phyloP scores from a whole-genome alignment of 352 stramenopile species.

The Pythium apleroticum region DNA sequence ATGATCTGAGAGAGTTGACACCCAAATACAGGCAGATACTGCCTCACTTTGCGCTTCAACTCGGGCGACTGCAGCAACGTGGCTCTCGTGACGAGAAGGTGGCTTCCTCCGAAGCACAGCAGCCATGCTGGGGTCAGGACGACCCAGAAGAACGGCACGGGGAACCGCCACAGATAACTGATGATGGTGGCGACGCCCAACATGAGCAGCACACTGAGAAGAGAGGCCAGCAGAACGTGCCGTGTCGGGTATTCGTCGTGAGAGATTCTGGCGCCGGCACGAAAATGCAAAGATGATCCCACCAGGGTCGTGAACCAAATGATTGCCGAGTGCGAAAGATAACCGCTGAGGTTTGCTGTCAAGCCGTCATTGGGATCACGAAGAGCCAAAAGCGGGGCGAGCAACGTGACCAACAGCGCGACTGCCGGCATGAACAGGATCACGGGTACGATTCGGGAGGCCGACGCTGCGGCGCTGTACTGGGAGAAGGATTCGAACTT shows the following conservation, averaged over 20 bases:
- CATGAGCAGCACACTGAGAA: background rate
- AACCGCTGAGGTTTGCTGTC: background rate
- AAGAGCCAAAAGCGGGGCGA: background rate
- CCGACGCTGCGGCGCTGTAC: background rate
- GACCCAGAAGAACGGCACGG: background rate
- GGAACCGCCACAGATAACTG: background rate
- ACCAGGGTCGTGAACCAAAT: background rate
- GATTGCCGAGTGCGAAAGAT: background rate
- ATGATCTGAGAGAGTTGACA: conserved; percentile 20
- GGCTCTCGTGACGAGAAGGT: background rate
- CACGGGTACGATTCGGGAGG: background rate
- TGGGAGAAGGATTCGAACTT: background rate
- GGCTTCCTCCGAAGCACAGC: background rate
- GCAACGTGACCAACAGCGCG: background rate
- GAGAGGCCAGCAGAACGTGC: background rate
- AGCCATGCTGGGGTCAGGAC: background rate
- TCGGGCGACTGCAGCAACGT: background rate
- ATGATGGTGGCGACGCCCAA: background rate
- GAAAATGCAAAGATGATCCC: background rate
- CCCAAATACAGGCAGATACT: background rate
- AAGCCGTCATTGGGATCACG: background rate
- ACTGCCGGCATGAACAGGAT: background rate
- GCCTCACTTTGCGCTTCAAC: background rate
- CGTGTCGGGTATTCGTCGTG: background rate
- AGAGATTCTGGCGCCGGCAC: background rate